Base-by-base conservation (phyloP, 176 grass and related monocot genomes). In the Triticum turgidum region DNA sequence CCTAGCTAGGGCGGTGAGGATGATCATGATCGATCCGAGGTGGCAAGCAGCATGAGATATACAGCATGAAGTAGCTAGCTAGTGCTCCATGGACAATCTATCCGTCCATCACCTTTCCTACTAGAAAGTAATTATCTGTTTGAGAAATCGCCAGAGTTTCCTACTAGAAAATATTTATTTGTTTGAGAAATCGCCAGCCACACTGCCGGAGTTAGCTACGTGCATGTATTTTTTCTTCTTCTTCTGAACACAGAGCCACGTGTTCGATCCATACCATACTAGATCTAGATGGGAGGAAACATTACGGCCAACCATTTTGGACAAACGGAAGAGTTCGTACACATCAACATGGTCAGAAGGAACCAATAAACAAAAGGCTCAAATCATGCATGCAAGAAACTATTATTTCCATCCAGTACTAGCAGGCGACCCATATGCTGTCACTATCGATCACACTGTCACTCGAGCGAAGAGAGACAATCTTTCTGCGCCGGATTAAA, bases 241-340 rank as follows among this genome's bases (percentile, higher is more conserved):
- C 1, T 1, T 59, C 54, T 59, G 18, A 59, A 58, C 21, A 7
- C 18, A 59, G 30, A 33, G 3, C 63, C 33, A 71, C 21, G 21
- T 82, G 11, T 1, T 61, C 11, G 12, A 41, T 20, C 39, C 18
- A 59, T 30, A 30, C 29, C 29, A 30, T 8, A 59, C 54, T 59
- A 59, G 54, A 59, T 49, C 29, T 30, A 41, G 68, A 67, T 44
- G 11, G 21, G 80, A 41, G 66, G 88, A 86, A 82, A 78, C 54
- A 45, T 63, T 56, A 71, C 8, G 80, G 45, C 27, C 52, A 52
- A 15, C 29, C 18, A 58, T 32, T 66, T 77, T 14, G 35, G 71
- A 77, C 83, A 89, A 86, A 63, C 27, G 41, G 59, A 81, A 75
- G 41, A 15, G 59, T 29, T 34, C 61, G 3, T 61, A 77, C n/a